These are phyloP conservation scores for Phytopythium helicoides DNA, from an alignment of 352 stramenopile genomes.

Conservation along the genomic window DNA sequence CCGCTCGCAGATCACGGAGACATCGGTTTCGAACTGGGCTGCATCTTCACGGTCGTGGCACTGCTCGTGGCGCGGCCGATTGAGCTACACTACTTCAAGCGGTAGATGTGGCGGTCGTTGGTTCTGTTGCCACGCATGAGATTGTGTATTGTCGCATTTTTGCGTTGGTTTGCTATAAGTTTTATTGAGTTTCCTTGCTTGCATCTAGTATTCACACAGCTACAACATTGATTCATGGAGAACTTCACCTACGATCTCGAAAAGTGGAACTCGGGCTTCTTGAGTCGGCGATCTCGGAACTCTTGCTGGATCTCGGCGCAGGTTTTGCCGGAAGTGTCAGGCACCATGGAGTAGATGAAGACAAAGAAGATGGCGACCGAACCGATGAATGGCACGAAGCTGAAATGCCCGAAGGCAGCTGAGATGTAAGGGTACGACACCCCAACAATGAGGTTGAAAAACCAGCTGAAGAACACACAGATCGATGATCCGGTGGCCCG, in stretches of 20 bases:
- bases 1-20: constrained; percentile 32
- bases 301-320: constrained; percentile 54
- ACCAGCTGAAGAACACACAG: constrained; percentile 50
- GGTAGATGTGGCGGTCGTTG: too few species aligned
- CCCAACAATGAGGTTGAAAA: constrained; percentile 53
- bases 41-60: constrained; percentile 26
- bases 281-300: constrained; percentile 19
- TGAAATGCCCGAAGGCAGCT: constrained; percentile 32
- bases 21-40: constrained; percentile 36
- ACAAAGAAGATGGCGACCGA: constrained; percentile 33
- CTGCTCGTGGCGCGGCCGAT: constrained; percentile 38
- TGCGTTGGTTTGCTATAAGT: too few species aligned
- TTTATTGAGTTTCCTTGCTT: too few species aligned
- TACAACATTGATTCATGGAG: too few species aligned
- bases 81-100: constrained; percentile 38
- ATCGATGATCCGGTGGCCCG: constrained; percentile 41
- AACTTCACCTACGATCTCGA: too few species aligned
- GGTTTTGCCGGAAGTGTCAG: constrained; percentile 60
- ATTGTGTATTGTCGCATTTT: too few species aligned
- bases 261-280: constrained; percentile 1
- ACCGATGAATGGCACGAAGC: constrained; percentile 51
- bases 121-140: too few species aligned
- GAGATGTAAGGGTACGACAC: constrained; percentile 58
- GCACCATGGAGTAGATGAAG: constrained; percentile 45
- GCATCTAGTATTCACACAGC: too few species aligned